A percentile compares a stretch with the other conserved stretches of the same genome.
These are phyloP conservation scores for Chrysoporthe deuterocubensis DNA, from an alignment of 2,329 filamentous ascomycete genomes.

Conservation along the genomic window DNA sequence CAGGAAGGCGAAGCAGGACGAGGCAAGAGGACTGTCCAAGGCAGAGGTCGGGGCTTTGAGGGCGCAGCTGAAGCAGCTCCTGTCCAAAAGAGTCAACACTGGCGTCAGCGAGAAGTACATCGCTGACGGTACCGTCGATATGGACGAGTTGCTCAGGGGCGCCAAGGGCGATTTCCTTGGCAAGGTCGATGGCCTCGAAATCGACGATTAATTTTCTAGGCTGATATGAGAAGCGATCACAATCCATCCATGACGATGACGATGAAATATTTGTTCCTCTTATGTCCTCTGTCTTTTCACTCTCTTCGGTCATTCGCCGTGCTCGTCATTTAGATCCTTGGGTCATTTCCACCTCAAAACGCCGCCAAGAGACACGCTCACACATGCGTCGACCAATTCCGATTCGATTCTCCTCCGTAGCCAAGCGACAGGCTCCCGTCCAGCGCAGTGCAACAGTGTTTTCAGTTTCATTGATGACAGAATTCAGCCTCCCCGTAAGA, in stretches of 20 bases:
- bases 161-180: slow-evolving; percentile 71
- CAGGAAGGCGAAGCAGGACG: slow-evolving; percentile 74
- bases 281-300: background rate
- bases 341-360: background rate
- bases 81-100: slow-evolving; percentile 77
- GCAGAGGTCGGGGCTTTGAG: slow-evolving; percentile 71
- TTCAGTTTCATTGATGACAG: slow-evolving; percentile 12
- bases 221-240: background rate
- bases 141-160: slow-evolving; percentile 71
- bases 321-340: background rate
- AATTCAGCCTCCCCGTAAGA: slow-evolving; percentile 5
- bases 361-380: background rate
- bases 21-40: slow-evolving; percentile 70
- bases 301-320: background rate
- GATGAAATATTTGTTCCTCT: background rate
- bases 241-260: background rate
- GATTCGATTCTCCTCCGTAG: background rate
- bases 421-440: slow-evolving; percentile 12
- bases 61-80: slow-evolving; percentile 71
- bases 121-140: slow-evolving; percentile 80
- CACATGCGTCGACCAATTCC: background rate
- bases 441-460: slow-evolving; percentile 4
- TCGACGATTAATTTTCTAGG: slow-evolving; percentile 35
- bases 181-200: slow-evolving; percentile 46
- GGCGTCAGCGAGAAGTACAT: slow-evolving; percentile 89